phyloP scores from a whole-genome alignment of 805 yeast species.

The Ogataea siamensis region DNA sequence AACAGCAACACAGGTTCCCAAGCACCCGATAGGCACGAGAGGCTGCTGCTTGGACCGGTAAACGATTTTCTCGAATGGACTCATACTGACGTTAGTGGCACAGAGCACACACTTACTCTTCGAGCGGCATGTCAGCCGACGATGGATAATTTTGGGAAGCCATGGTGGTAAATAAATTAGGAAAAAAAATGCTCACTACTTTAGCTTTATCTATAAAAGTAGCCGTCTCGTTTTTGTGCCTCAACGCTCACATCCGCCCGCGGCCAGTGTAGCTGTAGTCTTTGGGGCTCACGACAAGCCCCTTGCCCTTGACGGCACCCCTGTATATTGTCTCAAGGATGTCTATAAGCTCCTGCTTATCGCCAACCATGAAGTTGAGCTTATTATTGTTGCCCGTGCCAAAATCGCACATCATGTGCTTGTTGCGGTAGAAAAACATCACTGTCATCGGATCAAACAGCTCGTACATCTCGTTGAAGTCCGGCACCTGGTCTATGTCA shows the following conservation, averaged over 20 bases:
- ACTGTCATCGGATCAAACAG: slow-evolving; percentile 85
- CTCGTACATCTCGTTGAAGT: slow-evolving; percentile 88
- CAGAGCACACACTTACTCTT: slow-evolving; percentile 43
- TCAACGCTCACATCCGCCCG: slow-evolving; percentile 6
- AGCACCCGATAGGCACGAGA: slow-evolving; percentile 77
- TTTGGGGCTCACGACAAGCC: slow-evolving; percentile 81
- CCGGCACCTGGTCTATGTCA: slow-evolving; percentile 86
- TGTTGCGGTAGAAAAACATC: slow-evolving; percentile 90
- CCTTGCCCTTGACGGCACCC: slow-evolving; percentile 91
- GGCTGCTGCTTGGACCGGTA: slow-evolving; percentile 82
- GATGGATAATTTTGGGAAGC: slow-evolving; percentile 46
- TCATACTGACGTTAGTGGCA: slow-evolving; percentile 38
- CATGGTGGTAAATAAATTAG: slow-evolving; percentile 21
- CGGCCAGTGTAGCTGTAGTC: slow-evolving; percentile 48
- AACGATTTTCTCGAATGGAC: slow-evolving; percentile 54
- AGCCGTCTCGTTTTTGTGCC: neutral
- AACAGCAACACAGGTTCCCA: slow-evolving; percentile 80
- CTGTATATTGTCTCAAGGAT: slow-evolving; percentile 85
- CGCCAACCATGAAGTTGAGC: slow-evolving; percentile 73
- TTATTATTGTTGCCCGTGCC: slow-evolving; percentile 98
- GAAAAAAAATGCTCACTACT: neutral
- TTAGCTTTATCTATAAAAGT: neutral
- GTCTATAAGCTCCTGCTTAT: slow-evolving; percentile 88
- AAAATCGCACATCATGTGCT: slow-evolving; percentile 97
- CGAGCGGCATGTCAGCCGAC: slow-evolving; percentile 46